Evolutionary conservation across 768 basidiomycete species (phyloP).

Genomic region (Clitopilus hobsonii): DNA sequence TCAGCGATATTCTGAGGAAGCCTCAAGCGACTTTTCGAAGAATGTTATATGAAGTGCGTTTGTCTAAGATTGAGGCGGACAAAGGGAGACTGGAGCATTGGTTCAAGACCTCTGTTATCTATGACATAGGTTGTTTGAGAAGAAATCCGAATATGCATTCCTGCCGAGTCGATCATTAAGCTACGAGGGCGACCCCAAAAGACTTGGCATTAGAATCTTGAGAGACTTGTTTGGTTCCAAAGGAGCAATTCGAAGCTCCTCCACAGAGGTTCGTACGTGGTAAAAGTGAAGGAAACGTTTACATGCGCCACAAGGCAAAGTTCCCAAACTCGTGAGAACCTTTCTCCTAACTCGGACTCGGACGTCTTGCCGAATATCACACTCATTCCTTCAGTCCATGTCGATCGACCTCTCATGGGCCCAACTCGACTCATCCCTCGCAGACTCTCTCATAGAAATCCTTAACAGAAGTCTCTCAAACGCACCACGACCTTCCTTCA

Average conservation of each 20-base stretch:
- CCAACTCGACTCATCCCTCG: conserved; percentile 70
- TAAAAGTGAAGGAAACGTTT: background rate
- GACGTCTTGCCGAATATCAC: background rate
- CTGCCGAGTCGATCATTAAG: background rate
- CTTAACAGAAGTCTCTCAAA: conserved; percentile 76
- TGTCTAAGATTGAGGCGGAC: background rate
- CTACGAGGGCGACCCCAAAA: background rate
- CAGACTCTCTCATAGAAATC: conserved; percentile 60
- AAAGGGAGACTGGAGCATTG: background rate
- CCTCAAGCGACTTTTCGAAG: background rate
- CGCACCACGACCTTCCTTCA: conserved; percentile 83
- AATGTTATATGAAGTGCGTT: background rate
- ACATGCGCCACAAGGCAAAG: background rate
- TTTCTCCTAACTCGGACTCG: background rate
- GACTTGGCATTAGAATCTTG: background rate
- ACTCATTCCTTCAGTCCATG: conserved; percentile 41
- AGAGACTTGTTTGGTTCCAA: background rate
- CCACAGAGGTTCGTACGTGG: background rate
- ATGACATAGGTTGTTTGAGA: background rate
- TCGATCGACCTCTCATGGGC: conserved; percentile 95
- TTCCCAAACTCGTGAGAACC: background rate
- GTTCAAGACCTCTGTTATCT: background rate
- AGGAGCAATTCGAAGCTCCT: background rate
- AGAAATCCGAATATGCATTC: background rate
- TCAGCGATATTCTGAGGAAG: background rate